phyloP scores from a whole-genome alignment of 2,329 filamentous ascomycete species.

The Chaetomium strumarium region DNA sequence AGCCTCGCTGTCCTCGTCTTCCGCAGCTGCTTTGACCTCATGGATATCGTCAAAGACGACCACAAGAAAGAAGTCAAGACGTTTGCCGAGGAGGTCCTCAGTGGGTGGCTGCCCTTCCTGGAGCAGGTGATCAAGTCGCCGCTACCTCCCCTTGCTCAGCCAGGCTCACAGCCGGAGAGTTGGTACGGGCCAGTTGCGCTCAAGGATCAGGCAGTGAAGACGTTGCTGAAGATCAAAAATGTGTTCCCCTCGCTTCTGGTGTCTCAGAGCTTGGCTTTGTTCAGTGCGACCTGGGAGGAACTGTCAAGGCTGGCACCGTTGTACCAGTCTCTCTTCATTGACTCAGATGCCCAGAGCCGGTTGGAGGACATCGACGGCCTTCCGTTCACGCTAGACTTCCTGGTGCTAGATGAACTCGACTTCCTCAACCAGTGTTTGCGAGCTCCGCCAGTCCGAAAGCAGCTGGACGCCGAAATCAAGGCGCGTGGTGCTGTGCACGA shows the following conservation, averaged over 20 bases:
- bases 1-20: slow-evolving; percentile 88
- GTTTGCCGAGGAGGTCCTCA: slow-evolving; percentile 82
- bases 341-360: slow-evolving; percentile 77
- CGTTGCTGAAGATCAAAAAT: slow-evolving; percentile 78
- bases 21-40: slow-evolving; percentile 83
- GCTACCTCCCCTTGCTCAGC: slow-evolving; percentile 60
- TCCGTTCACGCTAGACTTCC: slow-evolving; percentile 91
- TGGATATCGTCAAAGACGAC: slow-evolving; percentile 95
- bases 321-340: slow-evolving; percentile 80
- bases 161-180: slow-evolving; percentile 50
- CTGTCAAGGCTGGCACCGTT: slow-evolving; percentile 64
- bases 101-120: slow-evolving; percentile 87
- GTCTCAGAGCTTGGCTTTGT: slow-evolving; percentile 75
- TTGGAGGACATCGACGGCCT: slow-evolving; percentile 84
- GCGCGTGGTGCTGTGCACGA: slow-evolving; percentile 53
- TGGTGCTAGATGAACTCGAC: slow-evolving; percentile 90
- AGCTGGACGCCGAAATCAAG: slow-evolving; percentile 75
- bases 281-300: slow-evolving; percentile 85
- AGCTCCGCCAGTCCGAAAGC: slow-evolving; percentile 79
- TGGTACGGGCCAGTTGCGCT: slow-evolving; percentile 81
- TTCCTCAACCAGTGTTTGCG: slow-evolving; percentile 88
- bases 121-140: slow-evolving; percentile 67
- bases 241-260: slow-evolving; percentile 79
- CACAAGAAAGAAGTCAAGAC: slow-evolving; percentile 78
- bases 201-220: slow-evolving; percentile 92